Base-by-base conservation (phyloP, 805 yeast species). In the Maudiozyma barnettii region DNA sequence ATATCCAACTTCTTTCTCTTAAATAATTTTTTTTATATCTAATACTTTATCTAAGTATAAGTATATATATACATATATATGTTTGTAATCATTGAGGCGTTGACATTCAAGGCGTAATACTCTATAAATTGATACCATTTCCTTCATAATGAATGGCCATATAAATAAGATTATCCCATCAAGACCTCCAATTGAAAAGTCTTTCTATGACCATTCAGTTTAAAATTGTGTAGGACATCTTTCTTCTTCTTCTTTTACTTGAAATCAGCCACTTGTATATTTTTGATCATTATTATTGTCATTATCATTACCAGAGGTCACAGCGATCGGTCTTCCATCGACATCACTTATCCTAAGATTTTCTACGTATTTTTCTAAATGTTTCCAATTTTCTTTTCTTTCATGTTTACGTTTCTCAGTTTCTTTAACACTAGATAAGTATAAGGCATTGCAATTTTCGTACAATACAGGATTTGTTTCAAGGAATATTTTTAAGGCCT, bases 401-500 rank as follows among this genome's bases (percentile, higher is more conserved):
- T 81, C 74, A 38, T 71, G 69, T 54, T 79, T 81, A 47, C 84
- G 73, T 54, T 77, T 77, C 54, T 76, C 77, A 60, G 83, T 86
- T 54, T 83, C 89, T 57, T 81, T 85, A 50, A 84, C 71, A 44
- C 85, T 80, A 56, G 87, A 87, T 56, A 88, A 83, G 65, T 89
- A 89, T 52, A 86, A 67, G 57, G 86, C 76, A n/a, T 95, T 84
- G 63, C 98, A 91, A 61, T 89, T 90, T 63, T 90, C 96, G 66
- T 87, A 93, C 22, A 91, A 72, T 8, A 82, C 81, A 14, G 96
- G 95, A 64, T 90, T 90, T 45, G 93, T 83, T 59, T 91, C 97
- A 81, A 90, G 79, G 60, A 93, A 90, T 47, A 87, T 83, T 64
- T 89, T 89, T 57, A 93, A 73, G 0, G 98, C 96, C 49, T 84